phyloP scores from a whole-genome alignment of 73 alveolate species.

The Loxodes magnus region DNA sequence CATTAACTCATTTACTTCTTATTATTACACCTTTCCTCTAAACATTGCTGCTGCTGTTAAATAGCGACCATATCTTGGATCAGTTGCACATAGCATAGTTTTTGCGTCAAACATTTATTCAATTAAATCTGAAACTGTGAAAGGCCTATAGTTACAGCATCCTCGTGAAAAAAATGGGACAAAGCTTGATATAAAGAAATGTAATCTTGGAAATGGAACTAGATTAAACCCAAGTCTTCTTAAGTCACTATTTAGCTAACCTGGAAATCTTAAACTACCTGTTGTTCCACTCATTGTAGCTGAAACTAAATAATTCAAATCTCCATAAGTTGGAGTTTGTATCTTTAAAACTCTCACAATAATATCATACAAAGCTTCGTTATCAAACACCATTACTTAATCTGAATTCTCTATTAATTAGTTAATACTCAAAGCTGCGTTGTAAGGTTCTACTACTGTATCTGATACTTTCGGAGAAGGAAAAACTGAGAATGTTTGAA shows the following conservation, averaged over 20 bases:
- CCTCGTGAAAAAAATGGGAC: conserved; percentile 99
- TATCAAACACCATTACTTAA: conserved; percentile 93
- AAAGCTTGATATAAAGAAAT: conserved; percentile 98
- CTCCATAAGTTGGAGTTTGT: conserved; percentile 98
- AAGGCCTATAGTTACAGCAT: conserved; percentile 94
- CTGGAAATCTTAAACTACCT: conserved; percentile 97
- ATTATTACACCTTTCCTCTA: conserved; percentile 97
- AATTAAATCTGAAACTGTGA: conserved; percentile 96
- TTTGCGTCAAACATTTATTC: conserved; percentile 98
- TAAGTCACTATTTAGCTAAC: conserved; percentile 93
- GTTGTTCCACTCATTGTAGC: conserved; percentile 96
- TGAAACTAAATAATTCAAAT: conserved; percentile 91
- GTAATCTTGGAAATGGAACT: conserved; percentile 99
- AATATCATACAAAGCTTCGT: conserved; percentile 96
- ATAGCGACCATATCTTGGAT: conserved; percentile 95
- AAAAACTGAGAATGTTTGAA: conserved; percentile 87
- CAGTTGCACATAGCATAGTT: conserved; percentile 98
- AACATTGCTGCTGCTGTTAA: conserved; percentile 92
- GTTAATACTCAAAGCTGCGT: conserved; percentile 94
- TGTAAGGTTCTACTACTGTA: conserved; percentile 90
- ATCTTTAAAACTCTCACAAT: conserved; percentile 93
- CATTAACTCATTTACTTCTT: conserved; percentile 94
- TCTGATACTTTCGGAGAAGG: conserved; percentile 87
- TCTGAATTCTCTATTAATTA: conserved; percentile 92
- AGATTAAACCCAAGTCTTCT: conserved; percentile 95